These are phyloP conservation scores for Tricholomella constricta DNA, from an alignment of 768 basidiomycete genomes.

Conservation along the genomic window DNA sequence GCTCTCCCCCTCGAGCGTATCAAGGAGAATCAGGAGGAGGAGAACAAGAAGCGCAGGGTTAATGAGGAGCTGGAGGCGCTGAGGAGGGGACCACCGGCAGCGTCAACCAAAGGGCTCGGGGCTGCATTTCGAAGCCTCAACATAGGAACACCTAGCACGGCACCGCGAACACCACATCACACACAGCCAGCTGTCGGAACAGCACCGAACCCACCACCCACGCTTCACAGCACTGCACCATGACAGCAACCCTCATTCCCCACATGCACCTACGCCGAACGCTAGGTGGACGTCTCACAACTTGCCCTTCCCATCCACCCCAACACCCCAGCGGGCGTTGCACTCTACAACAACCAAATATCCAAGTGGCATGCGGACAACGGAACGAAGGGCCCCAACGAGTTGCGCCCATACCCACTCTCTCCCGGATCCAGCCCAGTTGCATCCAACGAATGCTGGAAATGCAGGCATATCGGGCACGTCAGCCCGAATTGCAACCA, in stretches of 20 bases:
- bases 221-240: neutral
- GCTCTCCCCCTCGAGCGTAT: neutral
- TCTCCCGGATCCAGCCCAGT: conserved; percentile 22
- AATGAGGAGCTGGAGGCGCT: neutral
- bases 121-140: neutral
- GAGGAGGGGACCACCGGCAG: neutral
- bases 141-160: neutral
- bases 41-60: neutral
- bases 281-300: neutral
- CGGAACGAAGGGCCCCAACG: neutral
- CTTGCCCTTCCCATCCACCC: neutral
- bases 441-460: conserved; percentile 21
- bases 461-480: conserved; percentile 1
- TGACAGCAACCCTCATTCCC: neutral
- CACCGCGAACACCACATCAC: neutral
- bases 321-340: neutral
- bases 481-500: conserved; percentile 13
- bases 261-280: neutral
- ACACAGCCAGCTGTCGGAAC: neutral
- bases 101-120: neutral
- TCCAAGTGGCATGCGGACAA: neutral
- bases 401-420: conserved; percentile 21
- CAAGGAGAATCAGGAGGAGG: neutral
- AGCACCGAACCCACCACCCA: too few species aligned
- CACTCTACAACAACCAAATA: neutral